Base-by-base conservation (phyloP, 2,329 filamentous ascomycete genomes). In the Lachnellula hyalina region DNA sequence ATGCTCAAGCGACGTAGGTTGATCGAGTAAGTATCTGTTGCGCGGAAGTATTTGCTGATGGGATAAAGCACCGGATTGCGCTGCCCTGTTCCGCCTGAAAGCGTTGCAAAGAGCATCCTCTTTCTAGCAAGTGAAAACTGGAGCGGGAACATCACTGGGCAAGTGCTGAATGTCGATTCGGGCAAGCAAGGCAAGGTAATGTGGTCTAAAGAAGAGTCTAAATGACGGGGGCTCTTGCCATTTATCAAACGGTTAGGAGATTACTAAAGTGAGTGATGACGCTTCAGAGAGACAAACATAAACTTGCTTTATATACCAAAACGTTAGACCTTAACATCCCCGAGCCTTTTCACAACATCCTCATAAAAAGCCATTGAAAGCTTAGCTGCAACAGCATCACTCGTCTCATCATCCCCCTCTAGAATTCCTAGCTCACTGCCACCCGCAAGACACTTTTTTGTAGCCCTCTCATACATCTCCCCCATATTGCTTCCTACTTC, bases 71-170 rank as follows among this genome's bases (percentile, higher is more conserved):
- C 69, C 17, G 71, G 72, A 1, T 59, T 75, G 47, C 67, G 68
- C 5, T 66, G 69, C 49, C 69, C 75, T 15, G 69, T 75, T 14
- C 65, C 71, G 3, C 60, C 65, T 21, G 68, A 71, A 35, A 68
- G 70, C 49, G 74, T 78, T 34, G 75, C 75, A 25, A 73, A 72
- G 63, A 70, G 67, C 2, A 73, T 75, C 53, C 49, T 77, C 12
- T 74, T 74, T 40, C 63, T 78, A n/a, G 73, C 75, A 5, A 77
- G 74, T 62, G 71, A 76, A 58, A 70, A 69, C 48, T 76, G 71
- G 63, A 73, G 72, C 61, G 72, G 71, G 17, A 71, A 70, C 62
- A 68, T 76, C 25, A 73, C 73, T 54, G 75, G 75, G 1, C 74
- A 77, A 56, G 57, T 74, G 4, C 55, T 77, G 42, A 72, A 72